Percentiles rank a stretch among this genome's conserved stretches.
Evolutionary conservation across 305 asterid genomes (phyloP).

Genomic region (Galium porrigens): DNA sequence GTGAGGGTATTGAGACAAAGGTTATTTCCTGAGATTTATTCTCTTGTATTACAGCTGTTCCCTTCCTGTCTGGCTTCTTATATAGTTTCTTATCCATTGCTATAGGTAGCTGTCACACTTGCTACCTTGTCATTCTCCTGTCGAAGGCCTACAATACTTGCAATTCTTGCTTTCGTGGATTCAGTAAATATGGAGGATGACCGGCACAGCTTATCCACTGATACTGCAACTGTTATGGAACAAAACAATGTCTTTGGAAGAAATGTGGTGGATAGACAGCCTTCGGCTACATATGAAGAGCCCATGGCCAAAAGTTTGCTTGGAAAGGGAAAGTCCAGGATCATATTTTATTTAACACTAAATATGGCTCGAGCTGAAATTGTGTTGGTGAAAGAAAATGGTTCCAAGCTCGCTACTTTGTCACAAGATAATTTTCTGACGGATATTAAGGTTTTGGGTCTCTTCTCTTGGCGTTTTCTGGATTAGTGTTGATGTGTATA

Average conservation of each 20-base stretch:
- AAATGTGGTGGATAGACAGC: conserved; percentile 27
- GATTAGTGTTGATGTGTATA: conserved; percentile 11
- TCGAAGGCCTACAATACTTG: conserved; percentile 77
- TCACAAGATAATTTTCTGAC: conserved; percentile 75
- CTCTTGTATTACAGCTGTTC: background rate
- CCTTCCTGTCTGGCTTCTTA: conserved; percentile 9
- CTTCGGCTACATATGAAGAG: conserved; percentile 49
- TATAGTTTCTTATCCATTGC: conserved; percentile 3
- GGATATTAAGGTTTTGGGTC: conserved; percentile 53
- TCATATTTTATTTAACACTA: conserved; percentile 49
- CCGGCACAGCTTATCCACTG: conserved; percentile 33
- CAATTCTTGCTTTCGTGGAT: conserved; percentile 64
- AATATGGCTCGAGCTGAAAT: conserved; percentile 95
- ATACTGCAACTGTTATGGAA: conserved; percentile 36
- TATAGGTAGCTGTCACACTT: conserved; percentile 80
- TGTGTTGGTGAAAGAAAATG: conserved; percentile 78
- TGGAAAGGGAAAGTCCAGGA: conserved; percentile 86
- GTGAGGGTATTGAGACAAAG: conserved; percentile 52
- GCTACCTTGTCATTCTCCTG: conserved; percentile 81
- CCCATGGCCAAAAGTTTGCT: conserved; percentile 55
- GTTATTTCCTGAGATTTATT: conserved; percentile 21
- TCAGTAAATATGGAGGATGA: conserved; percentile 47
- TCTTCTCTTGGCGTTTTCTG: conserved; percentile 13
- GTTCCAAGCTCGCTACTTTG: conserved; percentile 65
- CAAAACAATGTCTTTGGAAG: conserved; percentile 25